Evolutionary conservation across 257 asterid species (phyloP).

Genomic region (Thymus mandschuricus): DNA sequence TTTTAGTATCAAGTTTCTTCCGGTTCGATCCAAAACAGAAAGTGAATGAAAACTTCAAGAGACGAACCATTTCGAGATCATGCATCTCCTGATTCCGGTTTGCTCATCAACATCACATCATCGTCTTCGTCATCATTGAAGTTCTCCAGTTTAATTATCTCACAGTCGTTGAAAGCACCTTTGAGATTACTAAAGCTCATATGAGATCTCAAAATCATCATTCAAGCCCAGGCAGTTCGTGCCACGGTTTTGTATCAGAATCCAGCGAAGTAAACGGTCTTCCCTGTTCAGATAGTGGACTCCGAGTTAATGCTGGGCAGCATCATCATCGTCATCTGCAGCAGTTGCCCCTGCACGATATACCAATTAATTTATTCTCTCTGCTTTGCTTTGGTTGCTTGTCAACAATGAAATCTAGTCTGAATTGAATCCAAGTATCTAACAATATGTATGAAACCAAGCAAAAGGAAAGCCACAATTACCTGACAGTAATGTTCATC

Average conservation of each 20-base stretch:
- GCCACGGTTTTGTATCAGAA: constrained; percentile 70
- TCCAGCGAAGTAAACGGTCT: constrained; percentile 83
- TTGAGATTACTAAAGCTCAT: constrained; percentile 39
- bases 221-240: constrained; percentile 37
- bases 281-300: constrained; percentile 80
- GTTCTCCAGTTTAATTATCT: constrained; percentile 19
- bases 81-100: constrained; percentile 26
- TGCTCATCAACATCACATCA: constrained; percentile 24
- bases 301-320: constrained; percentile 75
- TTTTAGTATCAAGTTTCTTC: no score
- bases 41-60: no score
- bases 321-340: constrained; percentile 88
- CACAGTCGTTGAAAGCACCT: not conserved
- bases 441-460: no score
- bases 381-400: no score
- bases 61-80: constrained; percentile 1
- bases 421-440: no score
- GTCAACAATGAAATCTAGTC: no score
- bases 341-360: constrained; percentile 54
- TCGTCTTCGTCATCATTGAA: constrained; percentile 33
- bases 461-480: no score
- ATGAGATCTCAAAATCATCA: constrained; percentile 30
- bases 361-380: constrained; percentile 5
- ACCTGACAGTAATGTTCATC: constrained; percentile 90
- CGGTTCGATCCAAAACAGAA: no score